Conservation (phyloP, 148 eudicot genomes). For the Chenopodium album region DNA sequence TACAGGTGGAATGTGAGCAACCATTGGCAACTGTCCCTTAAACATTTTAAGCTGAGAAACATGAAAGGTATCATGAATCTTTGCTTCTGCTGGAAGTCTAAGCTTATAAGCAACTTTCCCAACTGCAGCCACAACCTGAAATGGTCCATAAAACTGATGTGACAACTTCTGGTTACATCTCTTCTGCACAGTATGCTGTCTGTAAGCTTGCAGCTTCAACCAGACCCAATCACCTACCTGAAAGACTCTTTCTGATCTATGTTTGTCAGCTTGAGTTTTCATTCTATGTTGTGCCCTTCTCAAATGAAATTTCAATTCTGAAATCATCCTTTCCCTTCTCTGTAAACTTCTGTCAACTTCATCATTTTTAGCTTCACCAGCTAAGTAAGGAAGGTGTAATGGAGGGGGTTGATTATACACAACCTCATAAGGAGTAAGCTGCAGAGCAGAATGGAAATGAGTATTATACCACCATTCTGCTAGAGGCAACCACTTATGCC, state of each 20-base stretch:
- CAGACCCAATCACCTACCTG: neutral
- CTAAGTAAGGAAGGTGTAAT: neutral
- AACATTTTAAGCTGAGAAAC: neutral
- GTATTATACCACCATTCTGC: slow-evolving; percentile 2
- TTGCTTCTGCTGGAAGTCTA: neutral
- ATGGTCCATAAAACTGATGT: neutral
- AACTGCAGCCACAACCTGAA: neutral
- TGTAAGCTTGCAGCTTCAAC: neutral
- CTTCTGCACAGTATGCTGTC: neutral
- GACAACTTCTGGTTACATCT: neutral
- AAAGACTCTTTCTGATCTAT: neutral
- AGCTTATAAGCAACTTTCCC: neutral
- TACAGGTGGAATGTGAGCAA: neutral
- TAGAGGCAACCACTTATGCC: neutral
- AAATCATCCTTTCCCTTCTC: neutral
- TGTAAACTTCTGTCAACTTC: neutral
- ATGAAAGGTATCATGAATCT: neutral
- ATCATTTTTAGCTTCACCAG: neutral
- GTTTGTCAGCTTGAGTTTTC: neutral
- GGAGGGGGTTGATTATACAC: slow-evolving; percentile 3
- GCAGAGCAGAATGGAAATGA: neutral
- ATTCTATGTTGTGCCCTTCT: neutral
- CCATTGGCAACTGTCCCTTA: neutral
- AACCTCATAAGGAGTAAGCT: neutral
- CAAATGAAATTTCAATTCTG: neutral